Percentiles rank a stretch among this genome's conserved stretches.
phyloP scores from a whole-genome alignment of 495 filamentous ascomycete species.

The Penicillium lagena region DNA sequence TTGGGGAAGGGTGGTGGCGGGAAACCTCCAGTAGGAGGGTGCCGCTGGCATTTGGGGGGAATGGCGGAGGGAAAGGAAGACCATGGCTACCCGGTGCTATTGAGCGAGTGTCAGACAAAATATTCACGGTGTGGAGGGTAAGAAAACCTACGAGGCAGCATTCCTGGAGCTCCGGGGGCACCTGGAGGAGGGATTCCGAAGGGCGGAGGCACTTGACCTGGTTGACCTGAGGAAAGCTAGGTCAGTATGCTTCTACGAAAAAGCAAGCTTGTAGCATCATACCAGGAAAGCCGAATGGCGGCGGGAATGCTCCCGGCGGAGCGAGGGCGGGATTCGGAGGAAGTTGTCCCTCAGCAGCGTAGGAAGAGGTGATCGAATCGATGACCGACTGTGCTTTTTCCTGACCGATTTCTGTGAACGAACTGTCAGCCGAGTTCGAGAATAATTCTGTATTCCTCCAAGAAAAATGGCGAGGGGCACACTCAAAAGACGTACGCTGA shows the following conservation, averaged over 20 bases:
- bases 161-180: constrained; percentile 35
- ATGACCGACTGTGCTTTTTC: constrained; percentile 98
- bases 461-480: background rate
- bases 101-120: background rate
- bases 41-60: constrained; percentile 31
- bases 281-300: constrained; percentile 56
- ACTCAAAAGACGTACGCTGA: constrained; percentile 61
- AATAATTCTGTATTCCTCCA: background rate
- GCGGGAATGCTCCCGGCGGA: constrained; percentile 39
- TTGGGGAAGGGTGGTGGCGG: constrained; percentile 18
- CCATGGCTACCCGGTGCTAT: constrained; percentile 53
- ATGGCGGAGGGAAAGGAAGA: constrained; percentile 60
- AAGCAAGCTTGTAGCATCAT: constrained; percentile 7
- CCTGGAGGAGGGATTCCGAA: constrained; percentile 47
- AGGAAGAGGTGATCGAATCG: constrained; percentile 91
- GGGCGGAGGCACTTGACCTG: constrained; percentile 49
- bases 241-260: background rate
- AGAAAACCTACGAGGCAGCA: constrained; percentile 39
- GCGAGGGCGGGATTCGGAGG: constrained; percentile 75
- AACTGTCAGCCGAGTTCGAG: constrained; percentile 1
- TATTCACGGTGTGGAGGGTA: background rate
- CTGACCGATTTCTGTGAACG: constrained; percentile 80
- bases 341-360: constrained; percentile 87
- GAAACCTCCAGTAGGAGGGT: constrained; percentile 26
- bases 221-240: constrained; percentile 19